phyloP scores from a whole-genome alignment of 345 rosid genomes.

The Pseudoturritis turrita region DNA sequence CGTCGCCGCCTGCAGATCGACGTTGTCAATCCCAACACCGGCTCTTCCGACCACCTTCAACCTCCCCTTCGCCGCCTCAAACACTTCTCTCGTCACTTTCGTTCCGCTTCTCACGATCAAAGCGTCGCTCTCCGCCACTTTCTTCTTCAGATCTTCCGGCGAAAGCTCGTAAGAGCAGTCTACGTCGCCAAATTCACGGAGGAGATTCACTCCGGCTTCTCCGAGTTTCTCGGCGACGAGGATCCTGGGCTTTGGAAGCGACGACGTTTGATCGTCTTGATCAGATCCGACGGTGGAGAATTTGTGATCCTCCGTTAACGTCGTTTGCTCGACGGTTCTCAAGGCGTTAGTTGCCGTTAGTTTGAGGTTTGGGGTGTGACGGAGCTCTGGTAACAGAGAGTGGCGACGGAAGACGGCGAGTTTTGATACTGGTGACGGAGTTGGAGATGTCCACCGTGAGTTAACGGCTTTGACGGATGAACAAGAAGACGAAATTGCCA shows the following conservation, averaged over 20 bases:
- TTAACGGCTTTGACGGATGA: constrained; percentile 31
- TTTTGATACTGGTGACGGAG: constrained; percentile 15
- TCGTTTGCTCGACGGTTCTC: constrained; percentile 14
- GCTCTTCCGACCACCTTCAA: constrained; percentile 85
- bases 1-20: constrained; percentile 86
- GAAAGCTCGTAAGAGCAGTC: constrained; percentile 70
- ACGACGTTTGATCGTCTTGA: neutral
- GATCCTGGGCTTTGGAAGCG: constrained; percentile 36
- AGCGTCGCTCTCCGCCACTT: constrained; percentile 55
- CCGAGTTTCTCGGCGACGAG: constrained; percentile 86
- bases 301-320: constrained; percentile 6
- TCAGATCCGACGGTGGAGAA: constrained; percentile 13
- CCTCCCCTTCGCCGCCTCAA: constrained; percentile 67
- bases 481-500: constrained; percentile 34
- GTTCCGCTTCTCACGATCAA: constrained; percentile 86
- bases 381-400: constrained; percentile 14
- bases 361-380: constrained; percentile 15
- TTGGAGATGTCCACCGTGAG: constrained; percentile 23
- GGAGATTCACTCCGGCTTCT: constrained; percentile 60
- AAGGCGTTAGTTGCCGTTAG: constrained; percentile 1
- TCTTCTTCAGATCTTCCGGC: constrained; percentile 48
- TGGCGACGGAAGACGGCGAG: constrained; percentile 2
- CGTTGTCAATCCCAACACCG: constrained; percentile 83
- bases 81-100: constrained; percentile 73
- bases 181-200: constrained; percentile 47